phyloP scores from a whole-genome alignment of 2,329 filamentous ascomycete species.

The Dothistroma septosporum region DNA sequence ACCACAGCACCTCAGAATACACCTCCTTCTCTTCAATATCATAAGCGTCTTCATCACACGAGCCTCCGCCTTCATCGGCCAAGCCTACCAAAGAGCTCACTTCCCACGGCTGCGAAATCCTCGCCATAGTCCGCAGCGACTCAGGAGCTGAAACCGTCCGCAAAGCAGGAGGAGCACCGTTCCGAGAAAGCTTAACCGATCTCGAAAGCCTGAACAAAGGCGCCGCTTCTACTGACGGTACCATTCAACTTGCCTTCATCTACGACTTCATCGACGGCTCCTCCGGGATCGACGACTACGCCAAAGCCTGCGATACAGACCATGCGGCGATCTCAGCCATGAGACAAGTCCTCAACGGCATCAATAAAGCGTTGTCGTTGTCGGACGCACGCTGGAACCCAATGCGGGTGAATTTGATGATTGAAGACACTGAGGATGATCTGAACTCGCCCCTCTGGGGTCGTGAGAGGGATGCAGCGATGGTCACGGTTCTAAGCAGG shows the following conservation, averaged over 20 bases:
- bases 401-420: slow-evolving; percentile 6
- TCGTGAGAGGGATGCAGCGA: slow-evolving; percentile 6
- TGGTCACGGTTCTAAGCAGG: slow-evolving; percentile 14
- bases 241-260: slow-evolving; percentile 43
- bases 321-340: slow-evolving; percentile 40
- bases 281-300: slow-evolving; percentile 21
- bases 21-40: background rate
- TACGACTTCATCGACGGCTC: slow-evolving; percentile 29
- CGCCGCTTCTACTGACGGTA: slow-evolving; percentile 39
- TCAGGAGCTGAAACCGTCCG: slow-evolving; percentile 36
- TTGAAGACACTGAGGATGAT: slow-evolving; percentile 13
- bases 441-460: slow-evolving; percentile 4
- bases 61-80: slow-evolving; percentile 42
- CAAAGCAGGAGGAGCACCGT: slow-evolving; percentile 36
- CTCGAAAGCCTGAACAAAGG: slow-evolving; percentile 39
- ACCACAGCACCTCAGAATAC: background rate
- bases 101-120: slow-evolving; percentile 40
- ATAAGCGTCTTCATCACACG: slow-evolving; percentile 38
- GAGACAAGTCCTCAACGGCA: slow-evolving; percentile 34
- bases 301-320: slow-evolving; percentile 33
- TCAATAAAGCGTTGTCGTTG: slow-evolving; percentile 38
- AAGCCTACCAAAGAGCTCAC: slow-evolving; percentile 38
- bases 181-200: slow-evolving; percentile 41
- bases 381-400: slow-evolving; percentile 31
- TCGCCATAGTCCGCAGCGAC: slow-evolving; percentile 41